Conservation (phyloP, 176 grass and related monocot species). For the Leersia perrieri region DNA sequence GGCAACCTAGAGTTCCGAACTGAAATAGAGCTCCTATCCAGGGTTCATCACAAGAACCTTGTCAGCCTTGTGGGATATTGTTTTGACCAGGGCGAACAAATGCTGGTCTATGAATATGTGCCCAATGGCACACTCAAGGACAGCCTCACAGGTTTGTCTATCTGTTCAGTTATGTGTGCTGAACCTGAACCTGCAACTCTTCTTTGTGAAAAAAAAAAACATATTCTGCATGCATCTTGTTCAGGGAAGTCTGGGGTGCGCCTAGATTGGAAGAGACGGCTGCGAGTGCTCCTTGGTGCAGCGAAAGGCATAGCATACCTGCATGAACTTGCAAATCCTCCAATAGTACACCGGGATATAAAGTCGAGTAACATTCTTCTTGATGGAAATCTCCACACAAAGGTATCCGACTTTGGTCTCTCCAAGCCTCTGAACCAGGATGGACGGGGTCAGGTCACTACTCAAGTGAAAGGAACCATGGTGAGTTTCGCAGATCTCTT, state of each 20-base stretch:
- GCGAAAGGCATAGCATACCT: conserved; percentile 80
- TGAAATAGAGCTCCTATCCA: conserved; percentile 78
- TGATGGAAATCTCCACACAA: conserved; percentile 69
- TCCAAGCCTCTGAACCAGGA: conserved; percentile 60
- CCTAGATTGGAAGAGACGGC: conserved; percentile 68
- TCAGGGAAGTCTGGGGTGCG: conserved; percentile 82
- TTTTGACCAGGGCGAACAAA: conserved; percentile 73
- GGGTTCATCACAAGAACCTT: conserved; percentile 84
- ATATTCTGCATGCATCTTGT: neutral
- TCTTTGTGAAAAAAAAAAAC: neutral
- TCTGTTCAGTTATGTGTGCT: neutral
- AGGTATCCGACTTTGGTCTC: conserved; percentile 85
- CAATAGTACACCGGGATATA: conserved; percentile 84
- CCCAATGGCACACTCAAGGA: conserved; percentile 86
- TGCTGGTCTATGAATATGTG: conserved; percentile 82
- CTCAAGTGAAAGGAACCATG: conserved; percentile 92
- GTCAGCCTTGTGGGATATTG: conserved; percentile 78
- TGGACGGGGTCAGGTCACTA: conserved; percentile 40
- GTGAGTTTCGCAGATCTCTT: conserved; percentile 12
- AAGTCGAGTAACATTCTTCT: conserved; percentile 87
- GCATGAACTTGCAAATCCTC: conserved; percentile 81
- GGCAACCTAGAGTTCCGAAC: conserved; percentile 65
- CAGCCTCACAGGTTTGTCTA: conserved; percentile 54
- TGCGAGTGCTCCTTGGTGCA: conserved; percentile 58
- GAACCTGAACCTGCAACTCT: neutral